These are phyloP conservation scores for Penicillium cinerascens DNA, from an alignment of 495 filamentous ascomycete genomes.

Conservation along the genomic window DNA sequence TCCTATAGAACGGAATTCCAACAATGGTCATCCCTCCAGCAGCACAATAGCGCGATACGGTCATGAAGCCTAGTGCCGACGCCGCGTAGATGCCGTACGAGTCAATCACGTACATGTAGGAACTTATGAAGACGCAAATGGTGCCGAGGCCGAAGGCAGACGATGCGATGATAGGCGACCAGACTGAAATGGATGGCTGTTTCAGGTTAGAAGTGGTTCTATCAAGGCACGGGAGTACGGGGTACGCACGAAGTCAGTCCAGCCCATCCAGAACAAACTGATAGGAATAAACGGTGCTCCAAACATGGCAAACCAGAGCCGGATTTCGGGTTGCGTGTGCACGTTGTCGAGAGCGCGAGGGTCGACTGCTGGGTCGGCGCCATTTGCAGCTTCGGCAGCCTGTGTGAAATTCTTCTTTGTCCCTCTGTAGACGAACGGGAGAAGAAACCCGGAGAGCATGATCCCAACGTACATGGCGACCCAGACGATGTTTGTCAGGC, in stretches of 20 bases:
- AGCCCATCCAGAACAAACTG: conserved; percentile 61
- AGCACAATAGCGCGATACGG: conserved; percentile 48
- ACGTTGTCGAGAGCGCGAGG: conserved; percentile 23
- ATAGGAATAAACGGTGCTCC: conserved; percentile 55
- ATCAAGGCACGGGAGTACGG: background rate
- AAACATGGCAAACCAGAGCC: conserved; percentile 57
- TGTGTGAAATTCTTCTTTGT: conserved; percentile 45
- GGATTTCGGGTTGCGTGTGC: conserved; percentile 44
- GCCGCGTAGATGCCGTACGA: conserved; percentile 47
- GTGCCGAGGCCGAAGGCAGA: conserved; percentile 53
- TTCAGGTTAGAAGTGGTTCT: background rate
- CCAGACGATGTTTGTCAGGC: conserved; percentile 56
- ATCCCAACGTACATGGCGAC: conserved; percentile 56
- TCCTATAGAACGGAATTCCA: conserved; percentile 49
- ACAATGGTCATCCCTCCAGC: conserved; percentile 50
- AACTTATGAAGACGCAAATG: conserved; percentile 50
- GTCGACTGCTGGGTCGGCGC: conserved; percentile 4
- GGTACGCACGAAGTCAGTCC: conserved; percentile 41
- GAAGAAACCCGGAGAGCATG: conserved; percentile 38
- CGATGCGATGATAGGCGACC: conserved; percentile 49
- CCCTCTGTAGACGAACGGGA: conserved; percentile 53
- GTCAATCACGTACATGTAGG: conserved; percentile 56
- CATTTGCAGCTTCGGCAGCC: conserved; percentile 8
- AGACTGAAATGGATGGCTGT: conserved; percentile 45
- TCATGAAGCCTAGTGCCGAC: conserved; percentile 46